Base-by-base conservation (phyloP, 805 yeast species). In the Starmerella riodocensis region DNA sequence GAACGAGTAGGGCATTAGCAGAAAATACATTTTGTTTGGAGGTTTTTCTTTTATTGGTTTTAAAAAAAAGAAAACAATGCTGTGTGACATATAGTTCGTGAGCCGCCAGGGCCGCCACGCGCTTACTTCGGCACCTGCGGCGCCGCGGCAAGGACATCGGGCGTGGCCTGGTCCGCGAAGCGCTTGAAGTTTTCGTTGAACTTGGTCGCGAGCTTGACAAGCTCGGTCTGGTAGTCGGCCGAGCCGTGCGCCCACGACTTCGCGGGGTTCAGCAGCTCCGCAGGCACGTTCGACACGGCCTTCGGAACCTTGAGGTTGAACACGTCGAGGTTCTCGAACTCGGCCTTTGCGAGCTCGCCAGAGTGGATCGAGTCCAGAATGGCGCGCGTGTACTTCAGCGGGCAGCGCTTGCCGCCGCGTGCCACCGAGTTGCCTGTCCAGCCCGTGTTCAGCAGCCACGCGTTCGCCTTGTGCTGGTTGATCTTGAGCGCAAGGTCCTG, bases 391-490 rank as follows among this genome's bases (percentile, higher is more conserved):
- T 84, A 88, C 65, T 88, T 88, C 65, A 88, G 74, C 44, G 97
- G 88, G 68, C 97, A 88, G 69, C 98, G 79, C 70, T 83, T 79
- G 60, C 97, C 98, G 54, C 96, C 97, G 61, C 76, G 72, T 40
- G 83, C 69, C 51, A 82, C 93, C 45, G 94, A 79, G 53, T 86
- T 76, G 47, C 98, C 98, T 49, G 86, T 83, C 98, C 98, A 88
- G 48, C 98, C 98, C 51, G 98, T 88, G 70, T 88, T 88, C 60
- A 88, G 74, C 62, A 88, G 73, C 94, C 95, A 88, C 42, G 98
- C 97, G 57, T 74, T 73, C 38, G 96, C 85, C 53, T 76, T 76
- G 69, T 86, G 91, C 60, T 80, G 60, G 40, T 79, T 64, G 71
- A 88, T 91, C 73, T 86, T 88, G 62, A 83, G 88, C 40, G 94